Evolutionary conservation across 208 protist species (phyloP).

Genomic region (Naegleria fowleri): DNA sequence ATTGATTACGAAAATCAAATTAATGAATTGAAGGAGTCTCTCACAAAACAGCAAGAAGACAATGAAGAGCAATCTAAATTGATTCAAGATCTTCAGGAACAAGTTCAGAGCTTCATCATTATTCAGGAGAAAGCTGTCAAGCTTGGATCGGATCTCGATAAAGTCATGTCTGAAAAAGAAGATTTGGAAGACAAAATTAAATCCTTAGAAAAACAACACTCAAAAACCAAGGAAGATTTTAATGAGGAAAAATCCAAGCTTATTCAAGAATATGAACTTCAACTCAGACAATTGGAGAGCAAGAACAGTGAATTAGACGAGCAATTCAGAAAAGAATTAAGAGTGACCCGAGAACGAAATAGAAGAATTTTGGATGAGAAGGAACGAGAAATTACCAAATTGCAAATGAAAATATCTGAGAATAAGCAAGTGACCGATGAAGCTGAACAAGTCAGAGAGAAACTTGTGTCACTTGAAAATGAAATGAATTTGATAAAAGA

Average conservation of each 20-base stretch:
- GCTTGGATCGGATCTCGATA: neutral
- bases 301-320: conserved; percentile 12
- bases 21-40: neutral
- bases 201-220: neutral
- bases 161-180: neutral
- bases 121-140: neutral
- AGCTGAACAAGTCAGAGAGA: neutral
- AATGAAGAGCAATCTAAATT: neutral
- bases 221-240: neutral
- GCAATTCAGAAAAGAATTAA: neutral
- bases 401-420: neutral
- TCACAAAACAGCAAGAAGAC: neutral
- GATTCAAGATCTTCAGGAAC: neutral
- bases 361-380: conserved; percentile 23
- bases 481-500: neutral
- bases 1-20: neutral
- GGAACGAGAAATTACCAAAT: conserved; percentile 5
- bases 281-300: neutral
- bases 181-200: neutral
- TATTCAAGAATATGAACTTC: neutral
- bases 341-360: neutral
- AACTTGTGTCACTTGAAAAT: neutral
- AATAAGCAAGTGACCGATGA: neutral
- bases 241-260: neutral
- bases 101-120: neutral